These are phyloP conservation scores for Grigorovia humatica DNA, from an alignment of 805 yeast species.

Conservation along the genomic window DNA sequence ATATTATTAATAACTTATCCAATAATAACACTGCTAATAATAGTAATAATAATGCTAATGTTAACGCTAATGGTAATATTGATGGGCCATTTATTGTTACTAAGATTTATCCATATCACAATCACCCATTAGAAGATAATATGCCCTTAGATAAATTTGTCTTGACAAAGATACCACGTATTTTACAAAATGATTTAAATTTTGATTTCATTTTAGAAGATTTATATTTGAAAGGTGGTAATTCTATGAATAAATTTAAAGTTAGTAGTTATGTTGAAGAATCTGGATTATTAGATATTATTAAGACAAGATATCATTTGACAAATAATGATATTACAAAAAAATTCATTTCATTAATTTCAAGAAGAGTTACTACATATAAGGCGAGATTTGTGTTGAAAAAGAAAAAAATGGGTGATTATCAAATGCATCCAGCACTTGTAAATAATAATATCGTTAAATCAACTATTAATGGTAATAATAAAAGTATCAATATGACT, in stretches of 20 bases:
- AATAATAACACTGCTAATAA: background rate
- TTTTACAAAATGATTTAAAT: conserved; percentile 26
- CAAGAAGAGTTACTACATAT: conserved; percentile 28
- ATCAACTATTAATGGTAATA: conserved; percentile 2
- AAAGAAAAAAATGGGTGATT: conserved; percentile 26
- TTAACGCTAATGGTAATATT: background rate
- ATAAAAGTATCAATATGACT: conserved; percentile 2
- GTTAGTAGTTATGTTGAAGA: conserved; percentile 27
- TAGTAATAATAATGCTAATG: background rate
- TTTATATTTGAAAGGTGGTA: conserved; percentile 23
- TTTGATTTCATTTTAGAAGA: conserved; percentile 26
- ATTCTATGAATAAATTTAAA: conserved; percentile 25
- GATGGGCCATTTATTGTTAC: conserved; percentile 28
- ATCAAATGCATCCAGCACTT: conserved; percentile 8
- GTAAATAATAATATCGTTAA: background rate
- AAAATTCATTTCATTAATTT: conserved; percentile 21
- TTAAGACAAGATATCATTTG: conserved; percentile 24
- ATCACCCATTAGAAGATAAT: conserved; percentile 27
- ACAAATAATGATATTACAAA: conserved; percentile 24
- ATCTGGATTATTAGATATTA: conserved; percentile 24
- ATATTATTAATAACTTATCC: background rate
- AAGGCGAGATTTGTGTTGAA: conserved; percentile 28
- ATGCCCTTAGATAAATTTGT: conserved; percentile 24
- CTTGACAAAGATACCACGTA: conserved; percentile 26
- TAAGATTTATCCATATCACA: conserved; percentile 28